Conservation (phyloP, 1,284 basidiomycete genomes). For the Pseudozyma tsukubaensis region DNA sequence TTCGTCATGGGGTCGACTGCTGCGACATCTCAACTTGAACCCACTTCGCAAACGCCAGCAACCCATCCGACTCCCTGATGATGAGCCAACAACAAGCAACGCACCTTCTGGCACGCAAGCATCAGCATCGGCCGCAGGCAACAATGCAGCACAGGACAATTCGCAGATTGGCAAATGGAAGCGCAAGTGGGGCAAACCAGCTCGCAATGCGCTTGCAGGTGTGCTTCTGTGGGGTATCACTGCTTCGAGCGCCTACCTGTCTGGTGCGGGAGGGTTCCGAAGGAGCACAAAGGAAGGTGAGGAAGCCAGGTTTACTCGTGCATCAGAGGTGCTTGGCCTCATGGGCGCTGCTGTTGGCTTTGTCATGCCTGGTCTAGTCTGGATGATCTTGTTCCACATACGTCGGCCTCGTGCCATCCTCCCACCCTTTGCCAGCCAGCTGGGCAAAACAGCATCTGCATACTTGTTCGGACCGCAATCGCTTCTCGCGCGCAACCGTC, state of each 20-base stretch:
- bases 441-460: conserved; percentile 46
- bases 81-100: conserved; percentile 7
- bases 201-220: conserved; percentile 57
- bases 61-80: conserved; percentile 23
- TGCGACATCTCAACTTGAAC: conserved; percentile 56
- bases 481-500: conserved; percentile 46
- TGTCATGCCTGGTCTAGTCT: conserved; percentile 63
- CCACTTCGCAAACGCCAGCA: conserved; percentile 42
- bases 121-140: not conserved
- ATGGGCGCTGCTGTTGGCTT: conserved; percentile 64
- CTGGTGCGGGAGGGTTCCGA: conserved; percentile 62
- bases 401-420: conserved; percentile 63
- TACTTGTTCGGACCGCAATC: conserved; percentile 50
- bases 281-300: conserved; percentile 57
- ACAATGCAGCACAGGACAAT: conserved; percentile 6
- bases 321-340: conserved; percentile 58
- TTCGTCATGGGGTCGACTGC: conserved; percentile 61
- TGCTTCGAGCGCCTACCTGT: conserved; percentile 57
- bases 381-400: conserved; percentile 64
- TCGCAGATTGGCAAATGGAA: conserved; percentile 28
- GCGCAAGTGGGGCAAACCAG: conserved; percentile 55
- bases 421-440: conserved; percentile 48
- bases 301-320: conserved; percentile 61
- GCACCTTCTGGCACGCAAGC: not conserved
- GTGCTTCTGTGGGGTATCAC: conserved; percentile 59